phyloP scores from a whole-genome alignment of 2,329 filamentous ascomycete species.

The Dothistroma pini region DNA sequence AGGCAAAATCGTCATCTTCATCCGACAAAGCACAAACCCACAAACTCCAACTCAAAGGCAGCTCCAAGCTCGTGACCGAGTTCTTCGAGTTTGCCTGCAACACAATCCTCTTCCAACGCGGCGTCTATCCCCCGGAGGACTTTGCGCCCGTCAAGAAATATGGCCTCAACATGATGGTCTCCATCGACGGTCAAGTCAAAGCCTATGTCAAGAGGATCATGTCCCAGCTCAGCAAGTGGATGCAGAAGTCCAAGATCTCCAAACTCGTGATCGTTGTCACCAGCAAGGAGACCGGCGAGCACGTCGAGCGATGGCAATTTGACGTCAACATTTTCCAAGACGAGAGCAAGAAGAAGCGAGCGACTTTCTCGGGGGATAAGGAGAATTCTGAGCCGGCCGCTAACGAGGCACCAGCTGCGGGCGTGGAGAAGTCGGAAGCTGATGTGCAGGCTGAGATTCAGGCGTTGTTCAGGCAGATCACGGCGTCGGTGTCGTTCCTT shows the following conservation, averaged over 20 bases:
- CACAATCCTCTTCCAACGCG: conserved; percentile 90
- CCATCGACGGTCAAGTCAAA: conserved; percentile 95
- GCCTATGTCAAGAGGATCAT: conserved; percentile 99
- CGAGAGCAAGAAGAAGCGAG: conserved; percentile 43
- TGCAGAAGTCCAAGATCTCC: conserved; percentile 93
- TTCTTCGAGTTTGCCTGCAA: conserved; percentile 99
- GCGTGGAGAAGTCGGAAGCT: conserved; percentile 75
- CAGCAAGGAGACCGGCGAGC: conserved; percentile 92
- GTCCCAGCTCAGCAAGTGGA: conserved; percentile 96
- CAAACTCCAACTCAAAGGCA: conserved; percentile 85
- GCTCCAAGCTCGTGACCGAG: conserved; percentile 57
- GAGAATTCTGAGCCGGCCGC: conserved; percentile 58
- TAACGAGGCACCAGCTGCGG: conserved; percentile 16
- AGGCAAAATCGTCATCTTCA: conserved; percentile 17
- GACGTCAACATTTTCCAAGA: conserved; percentile 54
- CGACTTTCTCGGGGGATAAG: conserved; percentile 51
- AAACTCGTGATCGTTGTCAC: conserved; percentile 97
- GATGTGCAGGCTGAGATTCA: conserved; percentile 97
- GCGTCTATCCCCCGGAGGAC: conserved; percentile 86
- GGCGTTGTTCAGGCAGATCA: conserved; percentile 96
- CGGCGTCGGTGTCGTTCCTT: conserved; percentile 92
- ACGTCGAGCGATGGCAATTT: conserved; percentile 97
- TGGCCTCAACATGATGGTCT: conserved; percentile 97
- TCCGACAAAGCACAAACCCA: conserved; percentile 81
- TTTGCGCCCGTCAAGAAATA: conserved; percentile 99